phyloP scores from a whole-genome alignment of 176 grass and related monocot species.

The Phragmites australis region DNA sequence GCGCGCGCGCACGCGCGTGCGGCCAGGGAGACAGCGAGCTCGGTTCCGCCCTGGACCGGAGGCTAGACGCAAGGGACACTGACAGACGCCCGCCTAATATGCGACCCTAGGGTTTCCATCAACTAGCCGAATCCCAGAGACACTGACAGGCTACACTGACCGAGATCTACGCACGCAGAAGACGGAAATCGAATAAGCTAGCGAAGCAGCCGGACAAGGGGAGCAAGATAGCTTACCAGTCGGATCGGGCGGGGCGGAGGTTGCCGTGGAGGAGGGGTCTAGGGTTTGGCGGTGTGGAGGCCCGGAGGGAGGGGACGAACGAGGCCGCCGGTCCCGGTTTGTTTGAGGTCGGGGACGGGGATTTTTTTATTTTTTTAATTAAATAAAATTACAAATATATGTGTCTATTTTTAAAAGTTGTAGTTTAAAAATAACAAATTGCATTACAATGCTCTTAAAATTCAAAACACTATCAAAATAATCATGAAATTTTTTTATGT shows the following conservation, averaged over 20 bases:
- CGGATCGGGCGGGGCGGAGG: neutral
- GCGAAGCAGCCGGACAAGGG: neutral
- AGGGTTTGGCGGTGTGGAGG: slow-evolving; percentile 20
- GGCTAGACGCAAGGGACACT: neutral
- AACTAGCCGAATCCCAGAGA: neutral
- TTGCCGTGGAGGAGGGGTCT: slow-evolving; percentile 6
- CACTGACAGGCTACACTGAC: neutral
- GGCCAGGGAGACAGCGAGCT: neutral
- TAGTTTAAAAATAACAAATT: no score
- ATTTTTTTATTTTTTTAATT: no score
- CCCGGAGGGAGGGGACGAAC: neutral
- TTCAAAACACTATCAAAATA: no score
- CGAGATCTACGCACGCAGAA: neutral
- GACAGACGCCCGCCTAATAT: neutral
- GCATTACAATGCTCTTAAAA: no score
- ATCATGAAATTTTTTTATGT: no score
- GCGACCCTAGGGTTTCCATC: slow-evolving; percentile 3
- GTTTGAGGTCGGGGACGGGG: neutral
- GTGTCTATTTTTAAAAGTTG: no score
- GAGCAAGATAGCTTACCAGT: neutral
- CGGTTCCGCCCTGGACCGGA: neutral
- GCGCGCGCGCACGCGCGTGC: no score
- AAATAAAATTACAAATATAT: no score
- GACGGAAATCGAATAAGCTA: neutral
- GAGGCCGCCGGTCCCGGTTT: neutral